phyloP scores from a whole-genome alignment of 768 basidiomycete genomes.

The Russula lepida region DNA sequence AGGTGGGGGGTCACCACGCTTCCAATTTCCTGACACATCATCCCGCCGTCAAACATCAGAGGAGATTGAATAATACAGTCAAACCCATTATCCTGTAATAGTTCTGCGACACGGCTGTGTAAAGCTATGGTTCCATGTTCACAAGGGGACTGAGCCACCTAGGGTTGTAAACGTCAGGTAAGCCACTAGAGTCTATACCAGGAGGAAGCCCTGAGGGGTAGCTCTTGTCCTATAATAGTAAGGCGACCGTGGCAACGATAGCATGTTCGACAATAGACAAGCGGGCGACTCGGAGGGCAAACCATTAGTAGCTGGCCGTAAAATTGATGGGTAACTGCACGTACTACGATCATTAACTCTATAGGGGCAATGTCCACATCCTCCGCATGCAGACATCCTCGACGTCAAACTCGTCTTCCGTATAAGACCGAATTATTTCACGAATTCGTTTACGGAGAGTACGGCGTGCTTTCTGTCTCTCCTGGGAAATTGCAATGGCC shows the following conservation, averaged over 20 bases:
- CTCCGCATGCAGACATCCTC: slow-evolving; percentile 12
- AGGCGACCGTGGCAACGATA: not conserved
- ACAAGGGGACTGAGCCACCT: slow-evolving; percentile 3
- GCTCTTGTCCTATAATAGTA: not conserved
- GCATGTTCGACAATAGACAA: not conserved
- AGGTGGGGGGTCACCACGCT: slow-evolving; percentile 7
- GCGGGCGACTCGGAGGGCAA: not conserved
- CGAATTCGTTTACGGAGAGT: slow-evolving; percentile 5
- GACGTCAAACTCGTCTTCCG: slow-evolving; percentile 7
- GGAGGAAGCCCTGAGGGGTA: not conserved
- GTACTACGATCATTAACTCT: slow-evolving; percentile 14
- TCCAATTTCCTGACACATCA: not conserved
- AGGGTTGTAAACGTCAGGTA: slow-evolving; percentile 15
- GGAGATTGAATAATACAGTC: slow-evolving; percentile 18
- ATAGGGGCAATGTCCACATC: slow-evolving; percentile 17
- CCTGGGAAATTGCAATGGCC: not conserved
- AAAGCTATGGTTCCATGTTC: not conserved
- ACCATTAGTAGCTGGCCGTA: not conserved
- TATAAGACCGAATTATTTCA: not conserved
- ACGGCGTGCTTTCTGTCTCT: slow-evolving; percentile 2
- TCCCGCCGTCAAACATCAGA: slow-evolving; percentile 4
- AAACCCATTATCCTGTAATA: slow-evolving; percentile 10
- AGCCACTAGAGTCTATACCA: not conserved
- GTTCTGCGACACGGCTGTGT: slow-evolving; percentile 9
- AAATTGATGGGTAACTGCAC: not conserved